phyloP scores from a whole-genome alignment of 1,139 yeast species.

The Hyphopichia pseudoburtonii region DNA sequence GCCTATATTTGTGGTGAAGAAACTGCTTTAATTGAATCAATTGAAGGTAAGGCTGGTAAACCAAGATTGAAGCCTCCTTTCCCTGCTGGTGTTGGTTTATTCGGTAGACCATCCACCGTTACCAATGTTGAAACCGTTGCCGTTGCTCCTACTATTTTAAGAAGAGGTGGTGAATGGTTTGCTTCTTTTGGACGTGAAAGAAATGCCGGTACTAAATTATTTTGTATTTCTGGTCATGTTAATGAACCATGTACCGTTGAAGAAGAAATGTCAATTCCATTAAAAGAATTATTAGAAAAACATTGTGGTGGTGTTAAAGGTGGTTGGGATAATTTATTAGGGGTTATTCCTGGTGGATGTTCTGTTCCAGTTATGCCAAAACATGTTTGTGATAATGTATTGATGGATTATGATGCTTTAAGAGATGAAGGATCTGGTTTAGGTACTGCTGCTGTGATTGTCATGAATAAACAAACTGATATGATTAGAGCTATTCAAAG shows the following conservation, averaged over 20 bases:
- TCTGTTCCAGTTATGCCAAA: conserved; percentile 81
- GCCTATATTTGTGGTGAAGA: conserved; percentile 92
- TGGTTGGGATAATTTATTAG: conserved; percentile 87
- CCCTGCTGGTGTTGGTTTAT: conserved; percentile 90
- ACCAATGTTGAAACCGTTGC: conserved; percentile 89
- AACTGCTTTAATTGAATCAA: conserved; percentile 81
- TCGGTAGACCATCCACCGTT: conserved; percentile 88
- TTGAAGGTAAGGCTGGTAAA: conserved; percentile 90
- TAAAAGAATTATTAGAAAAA: conserved; percentile 75
- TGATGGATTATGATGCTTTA: conserved; percentile 86
- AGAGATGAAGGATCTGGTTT: conserved; percentile 83
- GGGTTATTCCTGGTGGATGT: conserved; percentile 86
- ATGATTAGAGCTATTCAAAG: conserved; percentile 83
- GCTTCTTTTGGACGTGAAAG: conserved; percentile 80
- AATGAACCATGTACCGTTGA: conserved; percentile 91
- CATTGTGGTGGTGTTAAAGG: conserved; percentile 90
- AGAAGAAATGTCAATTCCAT: conserved; percentile 89
- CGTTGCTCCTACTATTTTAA: conserved; percentile 82
- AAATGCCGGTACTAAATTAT: conserved; percentile 77
- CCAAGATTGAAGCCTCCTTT: conserved; percentile 92
- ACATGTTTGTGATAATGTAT: conserved; percentile 60
- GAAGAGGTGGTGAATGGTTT: conserved; percentile 90
- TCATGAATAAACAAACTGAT: conserved; percentile 83
- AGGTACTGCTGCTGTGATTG: conserved; percentile 91
- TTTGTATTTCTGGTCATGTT: conserved; percentile 86